Evolutionary conservation across 257 asterid genomes (phyloP).

Genomic region (Ligustrum vulgare): DNA sequence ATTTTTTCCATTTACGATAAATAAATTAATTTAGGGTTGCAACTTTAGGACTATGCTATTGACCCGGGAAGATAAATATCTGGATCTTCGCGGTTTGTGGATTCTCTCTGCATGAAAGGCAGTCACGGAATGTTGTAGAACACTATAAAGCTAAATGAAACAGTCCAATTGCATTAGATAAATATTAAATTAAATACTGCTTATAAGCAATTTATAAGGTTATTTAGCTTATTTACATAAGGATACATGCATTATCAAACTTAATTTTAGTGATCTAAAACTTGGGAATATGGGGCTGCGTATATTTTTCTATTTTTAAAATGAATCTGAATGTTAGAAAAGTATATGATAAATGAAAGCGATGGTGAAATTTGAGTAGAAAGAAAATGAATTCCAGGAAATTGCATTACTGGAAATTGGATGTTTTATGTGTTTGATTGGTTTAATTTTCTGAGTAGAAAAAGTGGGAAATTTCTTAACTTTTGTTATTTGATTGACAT

Average conservation of each 20-base stretch:
- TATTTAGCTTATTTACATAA: neutral
- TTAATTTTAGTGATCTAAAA: too few species aligned
- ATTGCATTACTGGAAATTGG: too few species aligned
- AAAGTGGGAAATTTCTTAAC: too few species aligned
- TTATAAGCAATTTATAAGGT: neutral
- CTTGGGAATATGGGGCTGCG: too few species aligned
- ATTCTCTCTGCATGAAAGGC: neutral
- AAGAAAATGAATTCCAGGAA: too few species aligned
- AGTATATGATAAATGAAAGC: neutral
- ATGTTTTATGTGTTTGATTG: too few species aligned
- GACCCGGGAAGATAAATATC: neutral
- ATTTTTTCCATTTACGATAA: neutral
- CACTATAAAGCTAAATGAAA: neutral
- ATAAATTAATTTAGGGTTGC: neutral
- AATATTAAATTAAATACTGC: neutral
- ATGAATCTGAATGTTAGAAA: neutral
- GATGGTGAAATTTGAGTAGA: too few species aligned
- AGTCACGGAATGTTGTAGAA: neutral
- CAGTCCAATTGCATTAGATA: neutral
- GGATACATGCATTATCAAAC: neutral
- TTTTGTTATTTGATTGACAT: too few species aligned
- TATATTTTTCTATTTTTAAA: too few species aligned
- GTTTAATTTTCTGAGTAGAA: too few species aligned
- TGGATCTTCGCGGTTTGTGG: neutral
- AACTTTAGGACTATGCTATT: neutral